These are phyloP conservation scores for Fusarium multiceps DNA, from an alignment of 2,329 filamentous ascomycete genomes.

Conservation along the genomic window DNA sequence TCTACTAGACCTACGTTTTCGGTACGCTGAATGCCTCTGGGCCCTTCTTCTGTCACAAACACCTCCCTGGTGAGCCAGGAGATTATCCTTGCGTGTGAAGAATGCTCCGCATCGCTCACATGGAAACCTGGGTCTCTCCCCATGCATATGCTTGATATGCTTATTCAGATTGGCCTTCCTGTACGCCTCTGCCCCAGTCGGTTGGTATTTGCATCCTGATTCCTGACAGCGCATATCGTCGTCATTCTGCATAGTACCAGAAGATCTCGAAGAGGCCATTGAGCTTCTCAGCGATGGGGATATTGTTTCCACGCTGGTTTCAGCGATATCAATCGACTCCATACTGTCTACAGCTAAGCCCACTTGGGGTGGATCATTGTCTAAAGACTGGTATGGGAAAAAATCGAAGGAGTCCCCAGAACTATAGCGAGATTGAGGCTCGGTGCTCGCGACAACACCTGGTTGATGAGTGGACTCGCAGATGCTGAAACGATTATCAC, in stretches of 20 bases:
- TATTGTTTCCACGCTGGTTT: background rate
- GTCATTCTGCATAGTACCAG: accelerated
- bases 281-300: accelerated
- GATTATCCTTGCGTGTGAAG: background rate
- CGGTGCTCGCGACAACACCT: accelerated
- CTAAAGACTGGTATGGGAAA: accelerated
- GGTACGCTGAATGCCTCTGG: accelerated
- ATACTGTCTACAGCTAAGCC: accelerated
- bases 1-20: too few relatives aligned
- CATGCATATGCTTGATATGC: background rate
- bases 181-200: accelerated
- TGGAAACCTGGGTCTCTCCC: accelerated
- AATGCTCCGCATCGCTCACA: background rate
- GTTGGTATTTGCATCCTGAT: background rate
- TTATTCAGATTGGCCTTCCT: accelerated
- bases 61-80: background rate
- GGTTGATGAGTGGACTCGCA: accelerated
- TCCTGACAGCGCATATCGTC: background rate
- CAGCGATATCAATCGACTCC: background rate
- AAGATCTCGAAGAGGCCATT: accelerated
- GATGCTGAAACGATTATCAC: too few relatives aligned
- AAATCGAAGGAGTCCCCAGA: accelerated
- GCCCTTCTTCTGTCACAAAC: background rate
- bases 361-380: accelerated
- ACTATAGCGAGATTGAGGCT: accelerated